These are phyloP conservation scores for Colletotrichum chlorophyti DNA, from an alignment of 2,329 filamentous ascomycete species.

Conservation along the genomic window DNA sequence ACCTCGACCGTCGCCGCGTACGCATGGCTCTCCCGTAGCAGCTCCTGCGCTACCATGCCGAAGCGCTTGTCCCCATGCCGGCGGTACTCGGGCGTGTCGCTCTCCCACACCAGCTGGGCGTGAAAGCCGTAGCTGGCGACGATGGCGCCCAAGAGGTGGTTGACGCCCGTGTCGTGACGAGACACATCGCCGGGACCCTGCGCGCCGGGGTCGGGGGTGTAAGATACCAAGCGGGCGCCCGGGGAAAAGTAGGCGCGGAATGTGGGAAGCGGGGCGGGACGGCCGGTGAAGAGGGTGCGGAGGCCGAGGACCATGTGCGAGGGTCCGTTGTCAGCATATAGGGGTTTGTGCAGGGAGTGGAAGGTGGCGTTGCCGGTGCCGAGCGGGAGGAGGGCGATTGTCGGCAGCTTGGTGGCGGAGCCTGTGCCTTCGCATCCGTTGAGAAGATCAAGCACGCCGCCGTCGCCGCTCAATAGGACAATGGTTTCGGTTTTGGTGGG, in stretches of 20 bases:
- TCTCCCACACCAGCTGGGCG: constrained; percentile 87
- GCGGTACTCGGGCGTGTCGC: constrained; percentile 83
- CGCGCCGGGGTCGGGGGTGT: constrained; percentile 31
- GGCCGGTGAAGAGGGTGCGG: constrained; percentile 66
- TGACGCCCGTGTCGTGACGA: constrained; percentile 41
- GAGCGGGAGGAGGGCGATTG: constrained; percentile 63
- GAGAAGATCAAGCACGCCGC: constrained; percentile 82
- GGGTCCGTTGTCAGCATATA: constrained; percentile 48
- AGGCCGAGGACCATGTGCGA: constrained; percentile 57
- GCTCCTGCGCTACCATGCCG: constrained; percentile 80
- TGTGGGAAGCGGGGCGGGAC: constrained; percentile 60
- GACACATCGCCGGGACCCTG: constrained; percentile 26
- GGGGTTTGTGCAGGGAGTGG: constrained; percentile 66
- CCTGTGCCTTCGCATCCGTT: constrained; percentile 59
- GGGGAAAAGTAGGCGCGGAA: constrained; percentile 69
- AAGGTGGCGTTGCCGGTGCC: constrained; percentile 73
- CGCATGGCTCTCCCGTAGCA: constrained; percentile 63
- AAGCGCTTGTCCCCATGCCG: constrained; percentile 80
- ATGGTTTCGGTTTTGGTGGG: constrained; percentile 58
- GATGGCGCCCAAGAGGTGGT: constrained; percentile 73
- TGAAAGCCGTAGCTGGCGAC: constrained; percentile 93
- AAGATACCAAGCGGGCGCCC: constrained; percentile 57
- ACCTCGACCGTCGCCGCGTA: constrained; percentile 52
- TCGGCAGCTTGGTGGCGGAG: constrained; percentile 39
- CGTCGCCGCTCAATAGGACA: constrained; percentile 85